These are phyloP conservation scores for Capsicum pubescens DNA, from an alignment of 257 asterid species.

Conservation along the genomic window DNA sequence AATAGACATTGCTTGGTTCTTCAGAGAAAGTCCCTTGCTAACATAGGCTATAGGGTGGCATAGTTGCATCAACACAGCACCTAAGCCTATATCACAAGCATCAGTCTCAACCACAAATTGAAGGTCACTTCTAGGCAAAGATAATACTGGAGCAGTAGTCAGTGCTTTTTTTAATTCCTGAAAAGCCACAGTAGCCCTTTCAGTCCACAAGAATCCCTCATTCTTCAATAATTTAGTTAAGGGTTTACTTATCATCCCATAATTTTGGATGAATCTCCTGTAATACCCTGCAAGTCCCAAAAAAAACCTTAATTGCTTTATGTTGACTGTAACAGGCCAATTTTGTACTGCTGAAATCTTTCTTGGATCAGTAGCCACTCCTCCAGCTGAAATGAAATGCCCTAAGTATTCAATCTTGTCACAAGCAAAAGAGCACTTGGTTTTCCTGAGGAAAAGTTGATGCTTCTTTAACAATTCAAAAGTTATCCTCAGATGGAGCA, in stretches of 20 bases:
- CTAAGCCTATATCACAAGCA: too few species aligned
- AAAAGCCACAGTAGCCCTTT: neutral
- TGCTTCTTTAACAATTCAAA: neutral
- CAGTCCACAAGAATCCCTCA: neutral
- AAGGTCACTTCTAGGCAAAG: too few species aligned
- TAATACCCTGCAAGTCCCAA: neutral
- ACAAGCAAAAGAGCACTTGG: neutral
- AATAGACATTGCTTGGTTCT: too few species aligned
- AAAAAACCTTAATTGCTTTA: neutral
- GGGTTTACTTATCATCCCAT: neutral
- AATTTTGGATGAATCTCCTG: neutral
- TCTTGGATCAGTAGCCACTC: neutral
- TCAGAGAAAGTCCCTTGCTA: too few species aligned
- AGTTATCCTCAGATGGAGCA: neutral
- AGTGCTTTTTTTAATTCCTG: neutral
- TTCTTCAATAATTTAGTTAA: neutral
- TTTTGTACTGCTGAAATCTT: neutral
- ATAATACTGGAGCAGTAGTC: too few species aligned
- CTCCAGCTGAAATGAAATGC: neutral
- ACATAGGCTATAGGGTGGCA: too few species aligned
- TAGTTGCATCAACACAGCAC: too few species aligned
- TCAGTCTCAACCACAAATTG: too few species aligned
- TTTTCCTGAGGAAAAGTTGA: neutral
- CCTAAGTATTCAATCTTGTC: neutral
- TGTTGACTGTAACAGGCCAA: neutral